Percentiles rank a stretch among this genome's conserved stretches.
phyloP scores from a whole-genome alignment of 1,284 basidiomycete species.

The Tilletia horrida region DNA sequence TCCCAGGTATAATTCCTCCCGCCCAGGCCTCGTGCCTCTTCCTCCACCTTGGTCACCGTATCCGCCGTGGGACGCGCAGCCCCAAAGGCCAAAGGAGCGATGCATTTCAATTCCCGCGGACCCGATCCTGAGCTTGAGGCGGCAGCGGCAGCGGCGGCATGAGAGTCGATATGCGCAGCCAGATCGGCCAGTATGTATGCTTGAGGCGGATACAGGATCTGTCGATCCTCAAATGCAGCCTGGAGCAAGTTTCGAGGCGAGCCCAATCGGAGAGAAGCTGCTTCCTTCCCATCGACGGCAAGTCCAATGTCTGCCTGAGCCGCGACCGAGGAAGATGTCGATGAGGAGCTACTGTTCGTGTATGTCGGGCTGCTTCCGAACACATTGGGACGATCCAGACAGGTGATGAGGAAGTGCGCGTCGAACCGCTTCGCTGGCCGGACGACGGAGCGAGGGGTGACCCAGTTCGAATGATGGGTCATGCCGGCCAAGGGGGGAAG shows the following conservation, averaged over 20 bases:
- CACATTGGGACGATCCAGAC: slow-evolving; percentile 35
- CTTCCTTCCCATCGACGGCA: slow-evolving; percentile 43
- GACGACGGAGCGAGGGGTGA: slow-evolving; percentile 43
- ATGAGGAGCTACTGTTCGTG: not conserved
- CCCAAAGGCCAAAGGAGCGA: slow-evolving; percentile 38
- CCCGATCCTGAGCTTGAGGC: not conserved
- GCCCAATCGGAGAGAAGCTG: slow-evolving; percentile 33
- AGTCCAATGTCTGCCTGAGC: slow-evolving; percentile 25
- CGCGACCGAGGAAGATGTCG: not conserved
- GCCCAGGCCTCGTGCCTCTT: slow-evolving; percentile 34
- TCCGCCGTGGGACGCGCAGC: slow-evolving; percentile 18
- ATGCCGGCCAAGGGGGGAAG: slow-evolving; percentile 33
- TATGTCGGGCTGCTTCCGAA: slow-evolving; percentile 27
- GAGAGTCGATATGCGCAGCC: slow-evolving; percentile 27
- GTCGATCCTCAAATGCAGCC: slow-evolving; percentile 36
- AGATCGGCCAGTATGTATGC: slow-evolving; percentile 47
- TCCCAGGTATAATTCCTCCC: slow-evolving; percentile 42
- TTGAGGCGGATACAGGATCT: slow-evolving; percentile 46
- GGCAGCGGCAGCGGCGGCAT: not conserved
- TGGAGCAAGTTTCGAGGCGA: slow-evolving; percentile 36
- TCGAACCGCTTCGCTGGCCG: slow-evolving; percentile 48
- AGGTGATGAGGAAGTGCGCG: slow-evolving; percentile 47
- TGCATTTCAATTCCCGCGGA: slow-evolving; percentile 16
- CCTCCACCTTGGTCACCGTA: slow-evolving; percentile 37
- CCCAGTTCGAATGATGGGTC: slow-evolving; percentile 45